phyloP scores from a whole-genome alignment of 2,329 filamentous ascomycete genomes.

The Emydomyces testavorans region DNA sequence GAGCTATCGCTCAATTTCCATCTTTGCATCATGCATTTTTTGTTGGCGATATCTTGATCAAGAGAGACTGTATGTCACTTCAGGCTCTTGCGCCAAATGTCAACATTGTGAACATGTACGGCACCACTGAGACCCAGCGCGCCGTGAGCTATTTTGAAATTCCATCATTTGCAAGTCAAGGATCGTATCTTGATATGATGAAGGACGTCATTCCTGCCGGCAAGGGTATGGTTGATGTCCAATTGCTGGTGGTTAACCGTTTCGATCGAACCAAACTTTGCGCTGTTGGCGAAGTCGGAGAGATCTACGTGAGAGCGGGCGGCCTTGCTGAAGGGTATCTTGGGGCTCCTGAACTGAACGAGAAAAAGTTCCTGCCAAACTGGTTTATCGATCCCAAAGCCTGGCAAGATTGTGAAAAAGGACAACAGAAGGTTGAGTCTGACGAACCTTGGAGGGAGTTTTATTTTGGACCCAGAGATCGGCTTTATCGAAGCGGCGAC shows the following conservation, averaged over 20 bases:
- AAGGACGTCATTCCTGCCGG: slow-evolving; percentile 73
- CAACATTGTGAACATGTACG: slow-evolving; percentile 74
- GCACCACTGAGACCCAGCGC: slow-evolving; percentile 73
- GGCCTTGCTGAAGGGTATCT: slow-evolving; percentile 77
- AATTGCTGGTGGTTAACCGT: slow-evolving; percentile 71
- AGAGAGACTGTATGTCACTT: slow-evolving; percentile 65
- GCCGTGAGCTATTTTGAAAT: slow-evolving; percentile 76
- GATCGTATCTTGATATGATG: slow-evolving; percentile 52
- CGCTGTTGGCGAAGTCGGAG: slow-evolving; percentile 67
- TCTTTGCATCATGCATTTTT: slow-evolving; percentile 72
- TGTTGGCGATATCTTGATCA: slow-evolving; percentile 82
- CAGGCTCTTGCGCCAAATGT: slow-evolving; percentile 64
- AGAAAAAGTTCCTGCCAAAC: slow-evolving; percentile 67
- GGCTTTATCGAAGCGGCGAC: slow-evolving; percentile 79
- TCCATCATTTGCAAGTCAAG: slow-evolving; percentile 52
- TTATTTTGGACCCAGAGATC: slow-evolving; percentile 72
- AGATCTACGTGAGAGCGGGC: slow-evolving; percentile 70
- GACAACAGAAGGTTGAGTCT: slow-evolving; percentile 38
- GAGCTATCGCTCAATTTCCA: slow-evolving; percentile 65
- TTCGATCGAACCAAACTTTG: slow-evolving; percentile 58
- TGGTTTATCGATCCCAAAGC: slow-evolving; percentile 70
- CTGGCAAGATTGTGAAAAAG: slow-evolving; percentile 56
- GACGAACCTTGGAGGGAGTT: slow-evolving; percentile 65
- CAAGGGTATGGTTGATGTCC: slow-evolving; percentile 76
- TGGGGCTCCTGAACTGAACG: slow-evolving; percentile 50